Evolutionary conservation across 805 yeast genomes (phyloP).

Genomic region (Metschnikowia dekortorum): DNA sequence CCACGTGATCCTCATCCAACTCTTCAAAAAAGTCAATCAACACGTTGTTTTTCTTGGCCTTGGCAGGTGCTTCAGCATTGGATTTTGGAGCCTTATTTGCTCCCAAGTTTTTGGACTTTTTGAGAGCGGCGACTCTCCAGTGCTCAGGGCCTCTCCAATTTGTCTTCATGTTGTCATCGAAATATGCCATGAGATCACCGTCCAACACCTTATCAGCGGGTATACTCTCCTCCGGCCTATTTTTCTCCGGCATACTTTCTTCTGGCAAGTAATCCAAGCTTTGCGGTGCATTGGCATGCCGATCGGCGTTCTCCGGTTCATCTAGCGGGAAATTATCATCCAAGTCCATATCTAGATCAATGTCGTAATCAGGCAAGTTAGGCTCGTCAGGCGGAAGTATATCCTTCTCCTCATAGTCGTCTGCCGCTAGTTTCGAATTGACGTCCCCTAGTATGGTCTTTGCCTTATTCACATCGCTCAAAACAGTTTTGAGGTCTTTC

Average conservation of each 20-base stretch:
- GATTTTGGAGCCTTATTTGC: slow-evolving; percentile 1
- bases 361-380: slow-evolving; percentile 9
- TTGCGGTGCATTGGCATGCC: slow-evolving; percentile 1
- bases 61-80: slow-evolving; percentile 9
- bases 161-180: slow-evolving; percentile 63
- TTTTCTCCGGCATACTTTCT: neutral
- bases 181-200: slow-evolving; percentile 70
- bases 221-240: neutral
- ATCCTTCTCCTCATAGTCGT: slow-evolving; percentile 10
- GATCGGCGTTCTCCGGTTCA: slow-evolving; percentile 7
- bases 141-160: slow-evolving; percentile 92
- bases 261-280: neutral
- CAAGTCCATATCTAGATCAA: slow-evolving; percentile 23
- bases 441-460: slow-evolving; percentile 39
- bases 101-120: slow-evolving; percentile 33
- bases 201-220: slow-evolving; percentile 37
- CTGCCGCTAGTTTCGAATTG: slow-evolving; percentile 29
- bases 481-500: slow-evolving; percentile 52
- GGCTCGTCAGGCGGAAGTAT: neutral
- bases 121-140: slow-evolving; percentile 64
- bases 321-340: slow-evolving; percentile 5
- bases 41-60: slow-evolving; percentile 21
- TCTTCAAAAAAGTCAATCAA: slow-evolving; percentile 32
- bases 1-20: slow-evolving; percentile 25
- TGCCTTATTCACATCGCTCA: slow-evolving; percentile 52